These are phyloP conservation scores for Tympanopsis confertula DNA, from an alignment of 2,329 filamentous ascomycete species.

Conservation along the genomic window DNA sequence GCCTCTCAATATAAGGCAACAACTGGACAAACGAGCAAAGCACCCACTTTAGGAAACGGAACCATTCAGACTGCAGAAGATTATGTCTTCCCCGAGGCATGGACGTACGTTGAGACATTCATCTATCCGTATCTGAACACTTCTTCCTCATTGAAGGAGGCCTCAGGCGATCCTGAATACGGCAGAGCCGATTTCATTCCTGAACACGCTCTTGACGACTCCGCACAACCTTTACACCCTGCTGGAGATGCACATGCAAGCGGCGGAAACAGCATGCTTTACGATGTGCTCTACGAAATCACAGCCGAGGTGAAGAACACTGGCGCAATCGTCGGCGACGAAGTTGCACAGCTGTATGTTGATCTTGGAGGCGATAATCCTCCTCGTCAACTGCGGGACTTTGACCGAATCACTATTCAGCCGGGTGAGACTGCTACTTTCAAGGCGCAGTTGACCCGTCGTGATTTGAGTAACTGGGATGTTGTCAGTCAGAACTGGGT, in stretches of 20 bases:
- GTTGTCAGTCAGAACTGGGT: constrained; percentile 34
- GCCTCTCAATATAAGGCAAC: constrained; percentile 24
- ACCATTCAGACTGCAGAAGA: constrained; percentile 36
- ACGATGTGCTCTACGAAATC: constrained; percentile 38
- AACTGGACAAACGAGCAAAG: constrained; percentile 28
- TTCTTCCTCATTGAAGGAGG: constrained; percentile 14
- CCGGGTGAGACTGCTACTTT: constrained; percentile 27
- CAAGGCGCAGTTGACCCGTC: constrained; percentile 30
- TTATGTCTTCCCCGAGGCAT: constrained; percentile 38
- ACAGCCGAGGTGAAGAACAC: constrained; percentile 39
- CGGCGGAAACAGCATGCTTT: constrained; percentile 48
- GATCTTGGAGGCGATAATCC: constrained; percentile 43
- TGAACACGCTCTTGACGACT: constrained; percentile 2
- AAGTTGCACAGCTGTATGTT: constrained; percentile 46
- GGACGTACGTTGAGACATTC: constrained; percentile 42
- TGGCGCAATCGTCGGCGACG: constrained; percentile 34
- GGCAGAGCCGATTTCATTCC: neutral
- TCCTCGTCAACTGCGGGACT: constrained; percentile 34
- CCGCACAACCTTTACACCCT: constrained; percentile 31
- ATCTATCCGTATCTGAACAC: constrained; percentile 50
- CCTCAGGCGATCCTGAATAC: neutral
- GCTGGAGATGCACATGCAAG: constrained; percentile 42
- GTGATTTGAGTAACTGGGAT: constrained; percentile 43
- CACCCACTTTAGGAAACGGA: constrained; percentile 31
- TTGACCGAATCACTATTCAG: constrained; percentile 43